Evolutionary conservation across 2,329 filamentous ascomycete species (phyloP).

Genomic region (Teratosphaeria pseudoeucalypti): DNA sequence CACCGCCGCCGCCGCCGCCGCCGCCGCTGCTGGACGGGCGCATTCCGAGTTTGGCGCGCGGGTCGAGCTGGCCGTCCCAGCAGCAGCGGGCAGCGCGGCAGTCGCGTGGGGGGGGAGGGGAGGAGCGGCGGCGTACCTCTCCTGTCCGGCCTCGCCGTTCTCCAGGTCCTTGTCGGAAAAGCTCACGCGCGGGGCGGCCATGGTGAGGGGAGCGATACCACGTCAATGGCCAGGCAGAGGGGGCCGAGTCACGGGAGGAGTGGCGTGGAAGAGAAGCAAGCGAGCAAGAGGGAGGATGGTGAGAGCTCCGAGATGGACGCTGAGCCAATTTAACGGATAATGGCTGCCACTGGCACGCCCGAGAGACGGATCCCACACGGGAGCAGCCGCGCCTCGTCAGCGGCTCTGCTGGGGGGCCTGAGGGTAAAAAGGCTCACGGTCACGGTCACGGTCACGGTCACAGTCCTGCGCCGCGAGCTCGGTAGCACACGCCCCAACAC

Average conservation of each 20-base stretch:
- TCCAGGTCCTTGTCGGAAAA: slow-evolving; percentile 31
- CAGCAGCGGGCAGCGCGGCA: background rate
- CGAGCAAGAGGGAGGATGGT: background rate
- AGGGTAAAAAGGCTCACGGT: too few species aligned
- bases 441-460: too few species aligned
- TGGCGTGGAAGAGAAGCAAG: background rate
- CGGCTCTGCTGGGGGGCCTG: background rate
- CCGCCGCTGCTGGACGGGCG: background rate
- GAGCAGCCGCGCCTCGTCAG: slow-evolving; percentile 2
- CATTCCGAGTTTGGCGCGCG: background rate
- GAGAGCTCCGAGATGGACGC: background rate
- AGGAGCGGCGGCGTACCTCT: slow-evolving; percentile 8
- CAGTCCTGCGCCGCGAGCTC: background rate
- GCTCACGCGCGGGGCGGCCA: slow-evolving; percentile 30
- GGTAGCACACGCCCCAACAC: background rate
- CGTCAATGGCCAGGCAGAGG: background rate
- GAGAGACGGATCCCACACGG: background rate
- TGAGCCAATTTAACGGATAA: background rate
- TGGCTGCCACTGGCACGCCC: background rate
- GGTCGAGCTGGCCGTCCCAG: background rate
- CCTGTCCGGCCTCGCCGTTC: slow-evolving; percentile 25
- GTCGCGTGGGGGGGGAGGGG: too few species aligned
- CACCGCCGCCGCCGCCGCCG: background rate
- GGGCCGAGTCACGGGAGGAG: background rate
- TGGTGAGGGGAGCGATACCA: slow-evolving; percentile 4